Base-by-base conservation (phyloP, 1,284 basidiomycete species). In the Cryptococcus sp. region DNA sequence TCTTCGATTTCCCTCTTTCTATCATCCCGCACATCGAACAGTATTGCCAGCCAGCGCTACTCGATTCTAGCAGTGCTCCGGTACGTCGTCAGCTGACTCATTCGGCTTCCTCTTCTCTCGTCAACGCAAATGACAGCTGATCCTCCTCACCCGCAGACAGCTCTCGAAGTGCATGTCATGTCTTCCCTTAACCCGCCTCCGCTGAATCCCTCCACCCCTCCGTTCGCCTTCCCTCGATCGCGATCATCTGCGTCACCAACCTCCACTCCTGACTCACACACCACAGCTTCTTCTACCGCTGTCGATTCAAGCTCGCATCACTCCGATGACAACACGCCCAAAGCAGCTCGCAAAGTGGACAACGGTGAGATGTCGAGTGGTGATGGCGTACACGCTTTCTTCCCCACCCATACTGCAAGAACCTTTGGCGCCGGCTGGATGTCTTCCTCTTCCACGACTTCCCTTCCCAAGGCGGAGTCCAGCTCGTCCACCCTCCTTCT, bases 351-450 rank as follows among this genome's bases (percentile, higher is more conserved):
- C 20, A 54, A 49, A 16, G 20, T 51, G 25, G 19, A 11, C 13
- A 38, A 40, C 17, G 19, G 19, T 19, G 48, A 30, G 25, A 4
- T 19, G 30, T 35, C 30, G 30, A 10, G 30, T 35, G 30, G 13
- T 13, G 13, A 35, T 35, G 30, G 30, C 30, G 30, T 35, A 45
- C n/a, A 11, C n/a, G 42, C 22, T 47, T 39, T 35, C 30, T 13
- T 40, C 20, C 41, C 17, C 30, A 19, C 51, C 19, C 53, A 52
- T 20, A 55, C 54, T 20, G 57, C 61, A 22, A 53, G 53, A 22
- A 20, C 54, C 8, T 62, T 62, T 52, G 61, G 61, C 20, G 61
- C 57, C 17, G 61, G 61, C 19, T 62, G 61, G 61, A 59, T 59
- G 30, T 62, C 61, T 17, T 54, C 61, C 17, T 50, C 54, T 3